A percentile compares a stretch with the other conserved stretches of the same genome.
Conservation (phyloP, 345 rosid species). For the Turritis glabra region DNA sequence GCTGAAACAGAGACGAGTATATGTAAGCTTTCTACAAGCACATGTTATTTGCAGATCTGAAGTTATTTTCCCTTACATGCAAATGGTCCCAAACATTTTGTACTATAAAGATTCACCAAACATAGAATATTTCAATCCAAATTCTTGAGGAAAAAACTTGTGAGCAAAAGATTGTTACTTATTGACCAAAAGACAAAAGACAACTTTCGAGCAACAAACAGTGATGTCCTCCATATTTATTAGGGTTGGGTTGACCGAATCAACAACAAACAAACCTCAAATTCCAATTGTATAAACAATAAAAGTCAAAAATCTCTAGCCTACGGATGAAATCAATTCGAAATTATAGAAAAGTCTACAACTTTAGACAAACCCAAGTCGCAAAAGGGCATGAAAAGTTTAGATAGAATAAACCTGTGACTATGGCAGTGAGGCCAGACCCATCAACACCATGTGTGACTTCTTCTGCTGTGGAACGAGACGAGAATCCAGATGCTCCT, state of each 20-base stretch:
- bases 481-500: conserved; percentile 47
- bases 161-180: conserved; percentile 1
- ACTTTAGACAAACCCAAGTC: background rate
- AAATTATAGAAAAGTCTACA: background rate
- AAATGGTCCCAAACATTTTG: conserved; percentile 28
- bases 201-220: background rate
- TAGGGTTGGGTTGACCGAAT: background rate
- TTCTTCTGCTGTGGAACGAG: conserved; percentile 70
- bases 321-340: background rate
- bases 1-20: conserved; percentile 2
- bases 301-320: conserved; percentile 1
- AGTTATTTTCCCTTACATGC: background rate
- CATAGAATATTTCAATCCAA: background rate
- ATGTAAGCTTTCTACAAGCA: background rate
- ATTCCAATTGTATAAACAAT: background rate
- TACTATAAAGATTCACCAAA: conserved; percentile 24
- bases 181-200: background rate
- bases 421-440: conserved; percentile 72
- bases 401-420: conserved; percentile 50
- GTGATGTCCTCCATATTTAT: background rate
- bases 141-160: background rate
- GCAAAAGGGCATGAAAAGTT: background rate
- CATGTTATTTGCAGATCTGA: background rate
- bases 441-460: conserved; percentile 69
- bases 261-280: background rate